Percentiles rank a stretch among this genome's conserved stretches.
phyloP scores from a whole-genome alignment of 2,329 filamentous ascomycete species.

The Zymoseptoria passerinii region DNA sequence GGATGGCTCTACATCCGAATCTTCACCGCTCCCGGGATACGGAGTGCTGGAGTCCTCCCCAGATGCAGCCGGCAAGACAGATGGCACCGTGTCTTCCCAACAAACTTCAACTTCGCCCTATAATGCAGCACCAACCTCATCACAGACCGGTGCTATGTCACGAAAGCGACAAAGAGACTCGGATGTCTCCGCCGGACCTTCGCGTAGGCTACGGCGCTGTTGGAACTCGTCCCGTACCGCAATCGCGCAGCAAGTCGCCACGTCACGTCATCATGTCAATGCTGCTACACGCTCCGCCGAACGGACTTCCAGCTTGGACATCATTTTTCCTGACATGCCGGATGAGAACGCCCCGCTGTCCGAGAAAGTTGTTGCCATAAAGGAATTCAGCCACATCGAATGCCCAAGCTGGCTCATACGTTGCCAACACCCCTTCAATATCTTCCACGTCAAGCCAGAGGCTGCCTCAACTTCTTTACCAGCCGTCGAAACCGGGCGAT shows the following conservation, averaged over 20 bases:
- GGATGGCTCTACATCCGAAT: background rate
- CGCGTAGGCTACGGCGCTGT: background rate
- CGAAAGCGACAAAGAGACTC: background rate
- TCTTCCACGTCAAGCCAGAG: background rate
- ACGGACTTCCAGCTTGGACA: background rate
- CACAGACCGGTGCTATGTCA: background rate
- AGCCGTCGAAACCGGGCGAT: background rate
- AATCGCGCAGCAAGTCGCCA: too few relatives aligned
- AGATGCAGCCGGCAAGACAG: background rate
- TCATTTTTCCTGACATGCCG: background rate
- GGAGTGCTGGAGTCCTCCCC: background rate
- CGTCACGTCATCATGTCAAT: too few relatives aligned
- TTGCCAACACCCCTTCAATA: background rate
- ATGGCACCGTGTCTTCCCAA: background rate
- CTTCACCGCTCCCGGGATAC: background rate
- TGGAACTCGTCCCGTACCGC: too few relatives aligned
- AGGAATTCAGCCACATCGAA: background rate
- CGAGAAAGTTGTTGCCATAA: background rate
- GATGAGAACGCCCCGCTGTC: background rate
- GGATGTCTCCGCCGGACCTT: background rate
- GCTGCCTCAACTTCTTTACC: background rate
- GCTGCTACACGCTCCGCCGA: background rate
- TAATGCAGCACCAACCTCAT: background rate
- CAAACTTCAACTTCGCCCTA: background rate
- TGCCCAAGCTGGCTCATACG: background rate